phyloP scores from a whole-genome alignment of 2,329 filamentous ascomycete species.

The Aspergillus novoparasiticus region DNA sequence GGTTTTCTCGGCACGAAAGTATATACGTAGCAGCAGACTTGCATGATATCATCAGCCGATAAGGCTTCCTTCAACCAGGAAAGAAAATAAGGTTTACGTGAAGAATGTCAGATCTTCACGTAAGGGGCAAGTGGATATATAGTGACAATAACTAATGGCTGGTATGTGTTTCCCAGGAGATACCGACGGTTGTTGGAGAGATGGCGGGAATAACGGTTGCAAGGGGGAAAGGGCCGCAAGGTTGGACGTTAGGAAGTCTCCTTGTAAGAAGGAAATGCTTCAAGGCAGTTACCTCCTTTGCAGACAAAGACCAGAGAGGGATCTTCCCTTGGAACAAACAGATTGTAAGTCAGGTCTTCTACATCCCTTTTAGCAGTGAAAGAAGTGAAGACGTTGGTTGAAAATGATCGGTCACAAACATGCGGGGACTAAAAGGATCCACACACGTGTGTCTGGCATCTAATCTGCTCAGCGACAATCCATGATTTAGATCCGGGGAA shows the following conservation, averaged over 20 bases:
- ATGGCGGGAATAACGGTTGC: background rate
- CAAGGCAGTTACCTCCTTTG: background rate
- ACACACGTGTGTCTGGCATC: background rate
- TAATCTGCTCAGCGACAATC: background rate
- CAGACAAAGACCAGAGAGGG: background rate
- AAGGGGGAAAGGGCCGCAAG: background rate
- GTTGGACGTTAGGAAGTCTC: background rate
- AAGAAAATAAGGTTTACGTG: background rate
- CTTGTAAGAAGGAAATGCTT: background rate
- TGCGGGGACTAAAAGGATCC: background rate
- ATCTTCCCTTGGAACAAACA: background rate
- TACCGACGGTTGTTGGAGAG: background rate
- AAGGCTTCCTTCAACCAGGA: background rate
- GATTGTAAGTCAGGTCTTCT: background rate
- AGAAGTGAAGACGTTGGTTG: background rate
- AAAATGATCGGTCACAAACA: background rate
- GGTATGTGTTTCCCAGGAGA: slow-evolving; percentile 6
- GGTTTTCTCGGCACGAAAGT: background rate
- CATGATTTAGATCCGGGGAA: background rate
- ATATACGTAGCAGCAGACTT: background rate
- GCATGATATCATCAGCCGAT: slow-evolving; percentile 1
- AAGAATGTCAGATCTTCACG: background rate
- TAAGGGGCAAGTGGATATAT: background rate
- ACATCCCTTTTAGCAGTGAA: background rate
- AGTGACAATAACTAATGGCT: background rate